phyloP scores from a whole-genome alignment of 2,329 filamentous ascomycete genomes.

The Talaromyces piceae region DNA sequence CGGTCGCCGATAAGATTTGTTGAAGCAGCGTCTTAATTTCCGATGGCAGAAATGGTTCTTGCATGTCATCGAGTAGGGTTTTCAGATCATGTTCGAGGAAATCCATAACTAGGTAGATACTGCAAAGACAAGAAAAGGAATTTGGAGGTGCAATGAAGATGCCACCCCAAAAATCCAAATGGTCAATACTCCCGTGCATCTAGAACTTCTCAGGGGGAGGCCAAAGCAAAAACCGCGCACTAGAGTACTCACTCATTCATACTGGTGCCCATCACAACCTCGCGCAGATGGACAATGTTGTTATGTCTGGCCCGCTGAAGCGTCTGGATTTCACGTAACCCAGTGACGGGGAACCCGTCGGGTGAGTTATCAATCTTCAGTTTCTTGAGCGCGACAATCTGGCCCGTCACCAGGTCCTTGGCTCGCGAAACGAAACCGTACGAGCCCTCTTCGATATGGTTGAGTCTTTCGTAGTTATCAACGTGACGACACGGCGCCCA shows the following conservation, averaged over 20 bases:
- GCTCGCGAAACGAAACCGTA: conserved; percentile 93
- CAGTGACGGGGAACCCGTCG: conserved; percentile 87
- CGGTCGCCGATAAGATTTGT: conserved; percentile 72
- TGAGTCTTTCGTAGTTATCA: conserved; percentile 83
- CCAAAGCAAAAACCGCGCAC: background rate
- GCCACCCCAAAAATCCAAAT: conserved; percentile 12
- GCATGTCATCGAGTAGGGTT: conserved; percentile 86
- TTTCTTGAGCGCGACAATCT: conserved; percentile 85
- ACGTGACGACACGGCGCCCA: conserved; percentile 72
- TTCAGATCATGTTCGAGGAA: conserved; percentile 97
- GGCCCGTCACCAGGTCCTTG: conserved; percentile 62
- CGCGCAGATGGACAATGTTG: conserved; percentile 74
- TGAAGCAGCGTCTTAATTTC: conserved; percentile 85
- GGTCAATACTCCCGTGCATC: conserved; percentile 30
- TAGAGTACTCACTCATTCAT: conserved; percentile 47
- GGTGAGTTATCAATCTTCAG: conserved; percentile 75
- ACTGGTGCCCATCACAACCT: conserved; percentile 71
- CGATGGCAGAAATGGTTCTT: conserved; percentile 83
- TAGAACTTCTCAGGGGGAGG: conserved; percentile 28
- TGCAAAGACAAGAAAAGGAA: conserved; percentile 33
- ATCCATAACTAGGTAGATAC: conserved; percentile 90
- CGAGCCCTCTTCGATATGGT: conserved; percentile 94
- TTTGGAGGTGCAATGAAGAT: conserved; percentile 12
- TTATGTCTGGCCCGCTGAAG: conserved; percentile 70
- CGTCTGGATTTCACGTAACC: conserved; percentile 87